Evolutionary conservation across 177 flowering plant genomes (phyloP).

Genomic region (Vitis hybrid): DNA sequence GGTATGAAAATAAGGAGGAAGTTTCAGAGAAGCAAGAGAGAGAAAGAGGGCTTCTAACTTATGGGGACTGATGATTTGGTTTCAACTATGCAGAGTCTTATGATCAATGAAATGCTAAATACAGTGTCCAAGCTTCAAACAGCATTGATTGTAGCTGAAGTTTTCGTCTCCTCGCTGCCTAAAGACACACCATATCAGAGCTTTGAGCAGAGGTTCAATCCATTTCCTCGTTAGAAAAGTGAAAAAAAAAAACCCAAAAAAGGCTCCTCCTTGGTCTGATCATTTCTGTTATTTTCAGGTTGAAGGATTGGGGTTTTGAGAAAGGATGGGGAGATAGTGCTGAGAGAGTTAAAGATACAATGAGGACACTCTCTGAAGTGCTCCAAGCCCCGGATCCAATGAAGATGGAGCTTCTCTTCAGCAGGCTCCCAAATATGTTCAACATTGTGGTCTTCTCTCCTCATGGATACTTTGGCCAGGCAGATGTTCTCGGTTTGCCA

Average conservation of each 20-base stretch:
- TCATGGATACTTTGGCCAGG: conserved; percentile 93
- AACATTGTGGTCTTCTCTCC: conserved; percentile 78
- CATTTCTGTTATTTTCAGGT: conserved; percentile 32
- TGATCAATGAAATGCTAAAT: conserved; percentile 65
- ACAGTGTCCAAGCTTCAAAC: conserved; percentile 59
- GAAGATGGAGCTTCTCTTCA: conserved; percentile 60
- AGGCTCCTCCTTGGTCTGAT: neutral
- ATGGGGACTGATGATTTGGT: neutral
- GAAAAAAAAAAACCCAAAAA: too few species aligned
- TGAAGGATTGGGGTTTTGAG: conserved; percentile 84
- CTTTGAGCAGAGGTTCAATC: conserved; percentile 61
- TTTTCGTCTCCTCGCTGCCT: conserved; percentile 39
- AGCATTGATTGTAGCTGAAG: conserved; percentile 60
- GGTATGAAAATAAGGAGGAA: conserved; percentile 28
- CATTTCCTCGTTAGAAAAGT: neutral
- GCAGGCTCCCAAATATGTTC: conserved; percentile 71
- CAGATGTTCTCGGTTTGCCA: conserved; percentile 92
- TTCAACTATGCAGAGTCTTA: conserved; percentile 51
- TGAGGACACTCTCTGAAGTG: conserved; percentile 59
- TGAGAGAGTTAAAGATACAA: conserved; percentile 64
- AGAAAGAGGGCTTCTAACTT: neutral
- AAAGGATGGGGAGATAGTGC: conserved; percentile 94
- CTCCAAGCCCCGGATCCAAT: conserved; percentile 82
- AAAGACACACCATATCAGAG: conserved; percentile 56
- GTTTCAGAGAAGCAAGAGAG: neutral